phyloP scores from a whole-genome alignment of 441 rosid genomes.

The Populus hybrid region DNA sequence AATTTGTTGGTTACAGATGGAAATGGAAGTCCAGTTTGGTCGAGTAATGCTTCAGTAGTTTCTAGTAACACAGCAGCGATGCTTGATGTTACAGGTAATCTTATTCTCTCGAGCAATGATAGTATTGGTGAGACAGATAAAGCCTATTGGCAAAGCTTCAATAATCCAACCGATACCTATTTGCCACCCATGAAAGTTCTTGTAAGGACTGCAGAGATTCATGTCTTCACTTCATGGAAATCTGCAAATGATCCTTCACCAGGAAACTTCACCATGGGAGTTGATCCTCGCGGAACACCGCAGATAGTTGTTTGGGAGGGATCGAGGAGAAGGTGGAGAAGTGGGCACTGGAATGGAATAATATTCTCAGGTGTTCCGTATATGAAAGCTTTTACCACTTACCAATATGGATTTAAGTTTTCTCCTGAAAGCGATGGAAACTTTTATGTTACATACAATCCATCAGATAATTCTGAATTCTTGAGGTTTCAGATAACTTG shows the following conservation, averaged over 20 bases:
- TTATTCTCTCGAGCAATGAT: conserved; percentile 33
- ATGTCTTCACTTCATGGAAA: conserved; percentile 60
- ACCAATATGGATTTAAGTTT: conserved; percentile 57
- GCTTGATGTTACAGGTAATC: conserved; percentile 45
- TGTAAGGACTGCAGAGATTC: conserved; percentile 39
- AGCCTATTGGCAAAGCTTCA: conserved; percentile 66
- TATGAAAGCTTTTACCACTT: conserved; percentile 40
- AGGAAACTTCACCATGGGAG: conserved; percentile 60
- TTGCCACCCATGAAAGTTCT: conserved; percentile 67
- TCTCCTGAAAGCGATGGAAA: conserved; percentile 38
- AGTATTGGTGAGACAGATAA: conserved; percentile 19
- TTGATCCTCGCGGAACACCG: conserved; percentile 63
- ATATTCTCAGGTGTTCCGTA: conserved; percentile 64
- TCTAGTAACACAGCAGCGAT: conserved; percentile 36
- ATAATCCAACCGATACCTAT: conserved; percentile 62
- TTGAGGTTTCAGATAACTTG: conserved; percentile 47
- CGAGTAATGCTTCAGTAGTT: conserved; percentile 33
- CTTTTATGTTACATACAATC: conserved; percentile 52
- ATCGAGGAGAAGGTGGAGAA: conserved; percentile 64
- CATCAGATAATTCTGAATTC: conserved; percentile 31
- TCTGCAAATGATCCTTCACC: conserved; percentile 66
- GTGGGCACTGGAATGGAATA: conserved; percentile 71
- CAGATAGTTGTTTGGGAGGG: conserved; percentile 74
- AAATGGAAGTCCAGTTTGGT: conserved; percentile 39
- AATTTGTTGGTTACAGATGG: conserved; percentile 54